phyloP scores from a whole-genome alignment of 2,329 filamentous ascomycete species.

The Sordariomycetes sp. region DNA sequence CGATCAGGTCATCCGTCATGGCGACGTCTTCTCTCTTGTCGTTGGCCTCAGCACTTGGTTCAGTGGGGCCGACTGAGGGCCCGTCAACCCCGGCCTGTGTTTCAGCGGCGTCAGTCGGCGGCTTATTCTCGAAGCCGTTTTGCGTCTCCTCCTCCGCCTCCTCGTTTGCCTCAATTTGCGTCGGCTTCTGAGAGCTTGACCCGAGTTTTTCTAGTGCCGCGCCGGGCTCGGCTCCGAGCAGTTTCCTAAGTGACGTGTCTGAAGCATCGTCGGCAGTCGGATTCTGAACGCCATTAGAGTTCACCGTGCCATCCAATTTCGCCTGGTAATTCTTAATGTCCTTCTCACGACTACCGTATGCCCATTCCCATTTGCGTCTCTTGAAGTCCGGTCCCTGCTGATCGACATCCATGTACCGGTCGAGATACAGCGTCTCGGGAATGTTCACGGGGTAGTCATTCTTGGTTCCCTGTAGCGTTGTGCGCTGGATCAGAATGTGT shows the following conservation, averaged over 20 bases:
- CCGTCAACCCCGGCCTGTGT: neutral
- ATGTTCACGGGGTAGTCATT: slow-evolving; percentile 71
- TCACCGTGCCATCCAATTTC: slow-evolving; percentile 2
- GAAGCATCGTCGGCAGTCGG: too few relatives aligned
- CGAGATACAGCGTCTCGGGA: slow-evolving; percentile 75
- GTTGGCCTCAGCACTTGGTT: too few relatives aligned
- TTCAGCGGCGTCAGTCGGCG: too few relatives aligned
- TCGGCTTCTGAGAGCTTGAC: too few relatives aligned
- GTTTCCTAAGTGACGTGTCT: too few relatives aligned
- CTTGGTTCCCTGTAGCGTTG: slow-evolving; percentile 65
- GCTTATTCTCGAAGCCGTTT: too few relatives aligned
- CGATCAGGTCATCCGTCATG: neutral
- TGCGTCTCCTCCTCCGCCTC: too few relatives aligned
- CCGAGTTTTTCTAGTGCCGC: too few relatives aligned
- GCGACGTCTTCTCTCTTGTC: neutral
- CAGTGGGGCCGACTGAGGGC: too few relatives aligned
- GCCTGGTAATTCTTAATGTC: slow-evolving; percentile 24
- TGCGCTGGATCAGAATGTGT: slow-evolving; percentile 82
- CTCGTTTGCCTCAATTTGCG: too few relatives aligned
- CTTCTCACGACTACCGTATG: slow-evolving; percentile 56
- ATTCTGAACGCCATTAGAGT: too few relatives aligned
- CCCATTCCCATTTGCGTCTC: slow-evolving; percentile 64
- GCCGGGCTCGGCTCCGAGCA: too few relatives aligned
- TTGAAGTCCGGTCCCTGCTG: slow-evolving; percentile 52
- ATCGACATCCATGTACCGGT: slow-evolving; percentile 72